Conservation (phyloP, 2,329 filamentous ascomycete species). For the Neofusicoccum parvum region DNA sequence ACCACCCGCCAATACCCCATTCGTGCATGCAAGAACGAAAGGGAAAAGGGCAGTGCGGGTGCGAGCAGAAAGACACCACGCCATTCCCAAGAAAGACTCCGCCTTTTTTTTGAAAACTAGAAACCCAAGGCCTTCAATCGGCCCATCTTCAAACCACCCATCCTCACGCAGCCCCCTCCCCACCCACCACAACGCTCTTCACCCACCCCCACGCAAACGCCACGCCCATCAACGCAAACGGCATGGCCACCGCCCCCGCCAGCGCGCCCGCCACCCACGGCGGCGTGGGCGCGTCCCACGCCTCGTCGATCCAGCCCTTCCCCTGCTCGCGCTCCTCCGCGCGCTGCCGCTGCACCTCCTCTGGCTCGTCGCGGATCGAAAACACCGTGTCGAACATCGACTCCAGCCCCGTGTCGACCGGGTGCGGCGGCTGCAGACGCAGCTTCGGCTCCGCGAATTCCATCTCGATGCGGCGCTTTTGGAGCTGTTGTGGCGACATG, state of each 20-base stretch:
- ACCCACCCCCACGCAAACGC: background rate
- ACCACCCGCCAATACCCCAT: too few species aligned
- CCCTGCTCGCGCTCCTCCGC: slow-evolving; percentile 7
- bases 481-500: background rate
- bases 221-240: background rate
- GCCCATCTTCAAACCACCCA: too few species aligned
- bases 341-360: slow-evolving; percentile 22
- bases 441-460: slow-evolving; percentile 14
- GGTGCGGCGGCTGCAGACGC: slow-evolving; percentile 19
- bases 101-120: too few species aligned
- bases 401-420: slow-evolving; percentile 27
- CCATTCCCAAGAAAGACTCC: too few species aligned
- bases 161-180: background rate
- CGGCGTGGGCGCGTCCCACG: background rate
- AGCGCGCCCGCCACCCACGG: background rate
- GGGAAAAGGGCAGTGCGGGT: too few species aligned
- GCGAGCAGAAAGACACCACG: too few species aligned
- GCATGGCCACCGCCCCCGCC: background rate
- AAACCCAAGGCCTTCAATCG: too few species aligned
- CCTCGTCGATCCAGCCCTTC: background rate
- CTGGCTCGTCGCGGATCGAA: slow-evolving; percentile 25
- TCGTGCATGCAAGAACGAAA: too few species aligned
- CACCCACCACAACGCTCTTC: background rate
- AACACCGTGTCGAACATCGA: slow-evolving; percentile 27
- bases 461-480: slow-evolving; percentile 7